Base-by-base conservation (phyloP, 2,329 filamentous ascomycete species). In the Ophiocordyceps australis region DNA sequence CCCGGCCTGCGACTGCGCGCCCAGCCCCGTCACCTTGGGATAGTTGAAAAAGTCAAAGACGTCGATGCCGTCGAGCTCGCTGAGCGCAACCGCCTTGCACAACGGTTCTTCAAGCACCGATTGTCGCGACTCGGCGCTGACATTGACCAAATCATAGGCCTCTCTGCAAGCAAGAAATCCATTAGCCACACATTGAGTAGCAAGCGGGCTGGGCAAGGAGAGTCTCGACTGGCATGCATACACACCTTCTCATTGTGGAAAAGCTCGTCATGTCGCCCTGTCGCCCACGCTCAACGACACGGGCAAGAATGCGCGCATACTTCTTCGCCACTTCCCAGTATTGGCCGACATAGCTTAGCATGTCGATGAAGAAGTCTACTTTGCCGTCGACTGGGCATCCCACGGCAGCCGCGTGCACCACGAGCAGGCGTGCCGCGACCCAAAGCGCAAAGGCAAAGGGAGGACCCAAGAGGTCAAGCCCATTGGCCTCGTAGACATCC, bases 41-140 rank as follows among this genome's bases (percentile, higher is more conserved):
- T 50, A 53, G 14, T 57, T 55, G 37, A 57, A 57, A 29, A 57
- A 57, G 33, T 56, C 54, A 23, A 57, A 57, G 4, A 57, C 43
- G 15, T 57, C 53, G 13, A 57, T 53, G 23, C 47, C 50, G 30
- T 57, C 54, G 3, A 57, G 40, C 29, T 57, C 54, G 31, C 40
- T 46, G 5, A 52, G 40, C 0, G 53, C 49, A 4, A 49, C 47
- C 3, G 43, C 35, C 22, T 52, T 51, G 1, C 50, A 50, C 11
- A 50, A 49, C 5, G 47, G 52, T 4, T 43, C 45, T 15, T 56
- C 50, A 1, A 54, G 19, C 4, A 48, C 49, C 0, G 52, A 53
- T 8, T 39, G 46, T 11, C 52, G 43, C 0, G 42, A 45, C 6
- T 45, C 39, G 3, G 42, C 41, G 5, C 52, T 50, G n/a, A 53